A percentile compares a stretch with the other conserved stretches of the same genome.
Evolutionary conservation across 495 filamentous ascomycete species (phyloP).

Genomic region (Echria macrotheca): DNA sequence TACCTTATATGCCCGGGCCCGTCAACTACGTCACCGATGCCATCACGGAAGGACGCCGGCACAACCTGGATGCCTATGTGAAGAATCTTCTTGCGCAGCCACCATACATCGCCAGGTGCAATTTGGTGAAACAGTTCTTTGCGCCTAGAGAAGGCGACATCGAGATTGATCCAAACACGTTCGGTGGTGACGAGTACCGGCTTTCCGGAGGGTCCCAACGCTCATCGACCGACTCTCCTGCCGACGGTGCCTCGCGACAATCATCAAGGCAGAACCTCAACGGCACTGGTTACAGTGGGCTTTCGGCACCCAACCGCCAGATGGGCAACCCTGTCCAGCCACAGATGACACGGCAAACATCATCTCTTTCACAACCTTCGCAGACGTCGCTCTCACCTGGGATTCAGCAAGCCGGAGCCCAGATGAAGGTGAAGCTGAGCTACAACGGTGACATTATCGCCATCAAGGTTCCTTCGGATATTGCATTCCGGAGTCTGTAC

Average conservation of each 20-base stretch:
- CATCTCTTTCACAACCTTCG: conserved; percentile 68
- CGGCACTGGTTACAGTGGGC: conserved; percentile 47
- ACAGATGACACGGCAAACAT: conserved; percentile 63
- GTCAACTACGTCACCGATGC: conserved; percentile 97
- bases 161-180: conserved; percentile 70
- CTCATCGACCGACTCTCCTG: conserved; percentile 55
- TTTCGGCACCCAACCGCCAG: conserved; percentile 52
- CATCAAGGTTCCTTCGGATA: conserved; percentile 77
- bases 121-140: conserved; percentile 83
- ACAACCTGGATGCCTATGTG: conserved; percentile 91
- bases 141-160: conserved; percentile 85
- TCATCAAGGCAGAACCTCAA: conserved; percentile 70
- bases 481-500: conserved; percentile 70
- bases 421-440: conserved; percentile 91
- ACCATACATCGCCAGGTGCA: conserved; percentile 73
- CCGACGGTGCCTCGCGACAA: conserved; percentile 59
- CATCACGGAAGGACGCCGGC: conserved; percentile 86
- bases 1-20: conserved; percentile 98
- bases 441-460: conserved; percentile 87
- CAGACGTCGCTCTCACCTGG: conserved; percentile 49
- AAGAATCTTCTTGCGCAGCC: conserved; percentile 82
- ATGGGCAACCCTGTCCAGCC: conserved; percentile 52
- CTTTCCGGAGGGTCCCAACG: conserved; percentile 66
- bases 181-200: conserved; percentile 63
- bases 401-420: conserved; percentile 31